Conservation (phyloP, 2,329 filamentous ascomycete species). For the Lachnellula subtilissima region DNA sequence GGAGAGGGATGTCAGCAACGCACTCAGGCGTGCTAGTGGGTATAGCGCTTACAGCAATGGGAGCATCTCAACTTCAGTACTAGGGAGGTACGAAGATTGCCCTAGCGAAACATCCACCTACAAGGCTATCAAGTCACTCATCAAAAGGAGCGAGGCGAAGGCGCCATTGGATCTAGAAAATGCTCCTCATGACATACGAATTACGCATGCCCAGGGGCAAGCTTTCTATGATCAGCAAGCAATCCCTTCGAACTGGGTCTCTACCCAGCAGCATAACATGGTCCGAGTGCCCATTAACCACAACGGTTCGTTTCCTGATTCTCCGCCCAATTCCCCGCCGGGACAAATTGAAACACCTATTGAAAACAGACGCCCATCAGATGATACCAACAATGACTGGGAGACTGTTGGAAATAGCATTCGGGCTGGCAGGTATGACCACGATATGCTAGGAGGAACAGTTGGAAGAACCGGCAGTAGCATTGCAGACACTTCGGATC, state of each 20-base stretch:
- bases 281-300: slow-evolving; percentile 23
- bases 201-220: slow-evolving; percentile 8
- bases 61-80: slow-evolving; percentile 17
- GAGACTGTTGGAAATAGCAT: slow-evolving; percentile 28
- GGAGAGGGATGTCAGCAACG: slow-evolving; percentile 29
- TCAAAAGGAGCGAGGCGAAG: slow-evolving; percentile 10
- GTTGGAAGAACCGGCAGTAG: slow-evolving; percentile 26
- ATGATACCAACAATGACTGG: slow-evolving; percentile 28
- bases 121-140: slow-evolving; percentile 7
- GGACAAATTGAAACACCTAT: background rate
- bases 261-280: slow-evolving; percentile 13
- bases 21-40: slow-evolving; percentile 25
- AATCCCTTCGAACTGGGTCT: slow-evolving; percentile 19
- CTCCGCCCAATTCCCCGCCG: slow-evolving; percentile 8
- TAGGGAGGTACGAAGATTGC: slow-evolving; percentile 8
- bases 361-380: slow-evolving; percentile 3
- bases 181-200: slow-evolving; percentile 1
- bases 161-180: slow-evolving; percentile 7
- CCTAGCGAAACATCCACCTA: slow-evolving; percentile 8
- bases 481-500: slow-evolving; percentile 28
- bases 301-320: slow-evolving; percentile 18
- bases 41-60: slow-evolving; percentile 23
- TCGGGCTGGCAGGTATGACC: slow-evolving; percentile 4
- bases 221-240: slow-evolving; percentile 23
- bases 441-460: slow-evolving; percentile 11